Conservation (phyloP, 768 basidiomycete genomes). For the Vararia minispora region DNA sequence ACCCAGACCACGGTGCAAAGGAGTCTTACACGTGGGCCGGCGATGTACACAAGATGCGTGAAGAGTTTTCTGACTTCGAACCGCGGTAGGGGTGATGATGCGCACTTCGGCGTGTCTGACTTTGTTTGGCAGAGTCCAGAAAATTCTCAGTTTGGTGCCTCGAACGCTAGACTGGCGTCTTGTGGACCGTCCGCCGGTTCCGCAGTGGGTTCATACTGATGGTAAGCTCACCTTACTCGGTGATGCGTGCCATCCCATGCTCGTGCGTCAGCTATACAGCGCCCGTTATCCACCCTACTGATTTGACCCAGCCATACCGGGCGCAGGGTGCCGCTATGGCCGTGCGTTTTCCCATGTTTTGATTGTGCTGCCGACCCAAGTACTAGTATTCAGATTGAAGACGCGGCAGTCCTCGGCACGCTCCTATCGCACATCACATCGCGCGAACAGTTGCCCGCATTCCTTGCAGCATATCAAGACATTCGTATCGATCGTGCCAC, state of each 20-base stretch:
- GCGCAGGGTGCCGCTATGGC: constrained; percentile 22
- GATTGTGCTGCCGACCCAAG: not conserved
- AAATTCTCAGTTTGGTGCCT: constrained; percentile 15
- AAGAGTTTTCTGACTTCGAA: constrained; percentile 19
- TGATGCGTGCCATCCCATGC: constrained; percentile 21
- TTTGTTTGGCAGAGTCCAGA: constrained; percentile 8
- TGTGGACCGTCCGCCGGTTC: constrained; percentile 17
- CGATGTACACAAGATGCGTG: constrained; percentile 17
- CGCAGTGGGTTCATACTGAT: constrained; percentile 16
- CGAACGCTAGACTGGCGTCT: constrained; percentile 17
- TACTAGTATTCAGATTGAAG: constrained; percentile 15
- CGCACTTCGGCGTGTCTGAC: not conserved
- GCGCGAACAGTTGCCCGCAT: constrained; percentile 13
- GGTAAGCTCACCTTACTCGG: constrained; percentile 17
- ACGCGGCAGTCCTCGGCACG: constrained; percentile 20
- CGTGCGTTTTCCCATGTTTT: not conserved
- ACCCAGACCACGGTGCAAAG: constrained; percentile 10
- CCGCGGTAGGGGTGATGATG: constrained; percentile 10
- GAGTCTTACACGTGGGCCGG: constrained; percentile 18
- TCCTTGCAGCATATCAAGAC: constrained; percentile 18
- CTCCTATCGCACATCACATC: constrained; percentile 18
- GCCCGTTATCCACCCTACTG: not conserved
- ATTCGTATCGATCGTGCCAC: constrained; percentile 17
- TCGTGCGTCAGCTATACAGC: constrained; percentile 4
- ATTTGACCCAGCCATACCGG: constrained; percentile 15